Conservation (phyloP, 2,329 filamentous ascomycete genomes). For the Orbilia ellipsospora region DNA sequence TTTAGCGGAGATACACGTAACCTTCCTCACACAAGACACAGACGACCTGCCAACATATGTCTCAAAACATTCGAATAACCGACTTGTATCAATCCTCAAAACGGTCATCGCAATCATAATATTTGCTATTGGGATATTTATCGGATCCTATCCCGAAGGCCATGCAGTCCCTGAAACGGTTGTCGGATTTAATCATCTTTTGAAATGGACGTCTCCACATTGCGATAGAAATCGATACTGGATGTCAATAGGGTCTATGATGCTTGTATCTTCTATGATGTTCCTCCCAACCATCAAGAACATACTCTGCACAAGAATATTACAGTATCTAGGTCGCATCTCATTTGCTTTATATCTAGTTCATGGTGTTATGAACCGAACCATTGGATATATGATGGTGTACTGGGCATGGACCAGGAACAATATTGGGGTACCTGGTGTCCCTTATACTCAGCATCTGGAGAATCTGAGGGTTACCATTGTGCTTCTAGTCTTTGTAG, state of each 20-base stretch:
- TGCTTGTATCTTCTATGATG: not conserved
- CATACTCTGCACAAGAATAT: not conserved
- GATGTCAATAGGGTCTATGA: not conserved
- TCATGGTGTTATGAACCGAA: not conserved
- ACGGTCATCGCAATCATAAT: not conserved
- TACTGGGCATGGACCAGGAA: not conserved
- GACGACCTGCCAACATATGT: not conserved
- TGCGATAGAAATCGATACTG: not conserved
- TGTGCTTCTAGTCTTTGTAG: not conserved
- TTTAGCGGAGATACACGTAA: not conserved
- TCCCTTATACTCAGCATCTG: not conserved
- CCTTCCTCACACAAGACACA: not conserved
- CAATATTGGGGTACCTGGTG: not conserved
- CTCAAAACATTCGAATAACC: not conserved
- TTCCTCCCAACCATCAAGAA: not conserved
- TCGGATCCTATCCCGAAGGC: not conserved
- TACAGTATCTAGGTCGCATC: slow-evolving; percentile 12
- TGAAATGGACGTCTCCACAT: too few species aligned
- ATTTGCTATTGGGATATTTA: not conserved
- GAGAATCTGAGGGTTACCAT: not conserved
- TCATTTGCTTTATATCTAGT: slow-evolving; percentile 7
- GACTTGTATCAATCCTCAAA: not conserved
- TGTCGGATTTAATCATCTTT: too few species aligned
- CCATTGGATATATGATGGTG: not conserved
- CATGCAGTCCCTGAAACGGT: too few species aligned